These are phyloP conservation scores for Aureobasidium melanogenum DNA, from an alignment of 2,329 filamentous ascomycete genomes.

Conservation along the genomic window DNA sequence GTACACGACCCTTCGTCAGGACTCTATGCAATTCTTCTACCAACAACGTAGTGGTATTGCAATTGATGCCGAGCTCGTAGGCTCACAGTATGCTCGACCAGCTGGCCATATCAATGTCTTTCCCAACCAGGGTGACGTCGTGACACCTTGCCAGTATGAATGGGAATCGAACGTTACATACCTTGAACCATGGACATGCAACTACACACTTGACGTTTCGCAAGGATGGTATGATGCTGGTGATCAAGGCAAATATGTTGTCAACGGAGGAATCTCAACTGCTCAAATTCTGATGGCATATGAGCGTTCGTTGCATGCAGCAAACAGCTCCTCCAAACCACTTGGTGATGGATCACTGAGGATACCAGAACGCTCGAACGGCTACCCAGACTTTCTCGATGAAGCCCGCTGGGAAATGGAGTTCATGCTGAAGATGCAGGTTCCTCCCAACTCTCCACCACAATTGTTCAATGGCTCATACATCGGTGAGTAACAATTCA, in stretches of 20 bases:
- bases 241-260: slow-evolving; percentile 14
- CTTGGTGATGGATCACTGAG: slow-evolving; percentile 13
- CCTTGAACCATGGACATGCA: slow-evolving; percentile 14
- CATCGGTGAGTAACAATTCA: neutral
- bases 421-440: slow-evolving; percentile 14
- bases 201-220: slow-evolving; percentile 13
- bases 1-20: slow-evolving; percentile 10
- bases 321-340: neutral
- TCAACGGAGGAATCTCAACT: slow-evolving; percentile 13
- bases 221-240: slow-evolving; percentile 15
- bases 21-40: slow-evolving; percentile 14
- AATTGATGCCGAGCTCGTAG: slow-evolving; percentile 12
- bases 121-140: slow-evolving; percentile 13
- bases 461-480: slow-evolving; percentile 12
- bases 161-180: slow-evolving; percentile 13
- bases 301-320: slow-evolving; percentile 2
- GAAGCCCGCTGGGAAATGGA: slow-evolving; percentile 14
- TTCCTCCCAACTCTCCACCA: slow-evolving; percentile 6
- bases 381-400: slow-evolving; percentile 12
- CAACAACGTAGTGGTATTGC: slow-evolving; percentile 15
- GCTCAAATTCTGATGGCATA: slow-evolving; percentile 14
- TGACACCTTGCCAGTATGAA: slow-evolving; percentile 10
- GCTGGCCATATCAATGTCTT: slow-evolving; percentile 11
- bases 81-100: slow-evolving; percentile 10
- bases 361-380: slow-evolving; percentile 11